Base-by-base conservation (phyloP, 208 protist species). In the Crithidia mellificae region DNA sequence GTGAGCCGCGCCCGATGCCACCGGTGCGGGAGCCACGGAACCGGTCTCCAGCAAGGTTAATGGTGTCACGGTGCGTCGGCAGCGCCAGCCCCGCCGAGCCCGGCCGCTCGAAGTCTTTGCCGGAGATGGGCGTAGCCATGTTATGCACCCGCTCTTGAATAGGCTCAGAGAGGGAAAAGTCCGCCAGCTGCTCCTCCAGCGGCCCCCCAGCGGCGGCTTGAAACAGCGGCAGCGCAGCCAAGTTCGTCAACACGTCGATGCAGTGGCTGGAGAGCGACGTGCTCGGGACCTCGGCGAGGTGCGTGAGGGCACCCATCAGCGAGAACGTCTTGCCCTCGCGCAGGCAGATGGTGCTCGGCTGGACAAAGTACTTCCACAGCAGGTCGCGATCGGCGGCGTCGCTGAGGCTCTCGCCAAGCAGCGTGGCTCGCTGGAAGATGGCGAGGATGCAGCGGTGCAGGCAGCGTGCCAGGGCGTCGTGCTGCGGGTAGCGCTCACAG, bases 61-160 rank as follows among this genome's bases (percentile, higher is more conserved):
- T 74, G 0, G 71, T 57, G 27, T 84, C 78, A 27, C 76, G 77
- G 56, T 91, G 85, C 19, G 57, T 36, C 44, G 81, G 51, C 19
- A 49, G 20, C 11, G 41, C 41, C 44, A 72, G 47, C 36, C 54
- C 17, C 1, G 74, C 77, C 0, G 80, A 79, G 20, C 78, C 81
- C 0, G 46, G 43, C 14, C 47, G 57, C 38, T 65, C 44, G 67
- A 80, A 89, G 6, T 46, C 34, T 19, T 72, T 63, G 5, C 86
- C 86, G 0, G 86, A 85, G 59, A 92, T 87, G 20, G 74, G 67
- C 41, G 76, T 59, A 3, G 53, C 25, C 77, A 88, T 89, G 50
- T 61, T 29, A 39, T 59, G 56, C 20, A 92, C 69, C 25, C 83
- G 80, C 38, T 64, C 49, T 55, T 78, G 67, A 5, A 84, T 50